Percentiles rank a stretch among this genome's conserved stretches.
phyloP scores from a whole-genome alignment of 345 rosid genomes.

The Salix udensis region DNA sequence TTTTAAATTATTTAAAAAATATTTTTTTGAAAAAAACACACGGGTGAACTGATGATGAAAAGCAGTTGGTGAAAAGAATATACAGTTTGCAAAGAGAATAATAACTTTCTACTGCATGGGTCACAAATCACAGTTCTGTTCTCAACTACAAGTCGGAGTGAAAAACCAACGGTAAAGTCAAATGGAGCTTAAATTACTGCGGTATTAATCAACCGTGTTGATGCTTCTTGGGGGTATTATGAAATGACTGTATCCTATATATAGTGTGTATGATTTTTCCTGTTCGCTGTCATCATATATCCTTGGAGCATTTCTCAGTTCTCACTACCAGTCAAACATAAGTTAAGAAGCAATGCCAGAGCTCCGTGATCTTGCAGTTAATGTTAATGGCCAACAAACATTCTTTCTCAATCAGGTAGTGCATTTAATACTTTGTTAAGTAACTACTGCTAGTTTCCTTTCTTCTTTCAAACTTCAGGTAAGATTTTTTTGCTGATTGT shows the following conservation, averaged over 20 bases:
- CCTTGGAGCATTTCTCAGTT: background rate
- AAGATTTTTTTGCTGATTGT: background rate
- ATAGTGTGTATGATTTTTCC: background rate
- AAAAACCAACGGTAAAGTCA: background rate
- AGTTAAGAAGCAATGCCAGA: constrained; percentile 36
- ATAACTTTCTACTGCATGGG: background rate
- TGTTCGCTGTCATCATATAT: background rate
- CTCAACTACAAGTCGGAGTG: background rate
- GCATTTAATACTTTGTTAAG: background rate
- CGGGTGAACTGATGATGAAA: too few species aligned
- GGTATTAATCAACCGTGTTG: background rate
- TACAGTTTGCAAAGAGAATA: too few species aligned
- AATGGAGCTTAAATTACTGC: background rate
- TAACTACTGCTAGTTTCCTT: background rate
- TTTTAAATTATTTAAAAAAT: too few species aligned
- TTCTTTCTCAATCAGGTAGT: constrained; percentile 62
- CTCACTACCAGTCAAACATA: background rate
- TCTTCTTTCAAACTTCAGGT: background rate
- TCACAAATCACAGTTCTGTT: background rate
- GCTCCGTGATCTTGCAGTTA: constrained; percentile 46
- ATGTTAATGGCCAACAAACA: constrained; percentile 37
- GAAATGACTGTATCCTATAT: background rate
- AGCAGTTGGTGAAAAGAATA: too few species aligned
- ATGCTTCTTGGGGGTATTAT: background rate
- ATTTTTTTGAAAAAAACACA: too few species aligned